These are phyloP conservation scores for Pueraria montana DNA, from an alignment of 306 rosid genomes.

Conservation along the genomic window DNA sequence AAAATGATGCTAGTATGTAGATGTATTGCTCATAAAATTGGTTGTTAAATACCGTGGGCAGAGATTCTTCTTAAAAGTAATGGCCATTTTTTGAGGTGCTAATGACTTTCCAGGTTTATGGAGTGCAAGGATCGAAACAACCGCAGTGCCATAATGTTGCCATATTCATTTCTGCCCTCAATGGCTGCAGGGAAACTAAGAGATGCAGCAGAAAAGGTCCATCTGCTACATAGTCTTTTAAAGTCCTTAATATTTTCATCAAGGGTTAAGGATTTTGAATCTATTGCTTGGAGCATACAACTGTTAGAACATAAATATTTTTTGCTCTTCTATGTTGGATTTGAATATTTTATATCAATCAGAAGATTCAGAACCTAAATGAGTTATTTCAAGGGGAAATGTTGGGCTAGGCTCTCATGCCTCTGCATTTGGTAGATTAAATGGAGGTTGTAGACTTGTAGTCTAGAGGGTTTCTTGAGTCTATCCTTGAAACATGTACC, in stretches of 20 bases:
- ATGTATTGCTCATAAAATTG: slow-evolving; percentile 6
- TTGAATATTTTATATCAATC: slow-evolving; percentile 20
- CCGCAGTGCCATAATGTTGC: slow-evolving; percentile 74
- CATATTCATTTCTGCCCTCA: slow-evolving; percentile 85
- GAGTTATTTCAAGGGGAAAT: slow-evolving; percentile 24
- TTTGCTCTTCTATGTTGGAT: slow-evolving; percentile 25
- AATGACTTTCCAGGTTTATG: slow-evolving; percentile 77
- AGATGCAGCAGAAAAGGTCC: slow-evolving; percentile 83
- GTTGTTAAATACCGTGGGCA: neutral
- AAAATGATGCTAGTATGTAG: slow-evolving; percentile 10
- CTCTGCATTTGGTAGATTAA: slow-evolving; percentile 22
- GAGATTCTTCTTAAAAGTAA: slow-evolving; percentile 32
- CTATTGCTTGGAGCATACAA: neutral
- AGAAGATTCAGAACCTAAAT: neutral
- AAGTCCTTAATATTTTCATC: slow-evolving; percentile 2
- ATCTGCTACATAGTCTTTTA: slow-evolving; percentile 34
- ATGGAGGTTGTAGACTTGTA: slow-evolving; percentile 11
- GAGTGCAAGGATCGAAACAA: slow-evolving; percentile 98
- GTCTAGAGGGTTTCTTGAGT: slow-evolving; percentile 29
- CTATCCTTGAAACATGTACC: slow-evolving; percentile 3
- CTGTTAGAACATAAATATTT: slow-evolving; percentile 7
- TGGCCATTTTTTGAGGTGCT: slow-evolving; percentile 36
- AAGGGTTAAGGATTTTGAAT: neutral
- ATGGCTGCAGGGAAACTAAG: slow-evolving; percentile 80
- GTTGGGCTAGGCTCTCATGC: slow-evolving; percentile 13